Percentiles rank a stretch among this genome's conserved stretches.
Conservation (phyloP, 169 alveolate genomes). For the Cryptosporidium bovis region DNA sequence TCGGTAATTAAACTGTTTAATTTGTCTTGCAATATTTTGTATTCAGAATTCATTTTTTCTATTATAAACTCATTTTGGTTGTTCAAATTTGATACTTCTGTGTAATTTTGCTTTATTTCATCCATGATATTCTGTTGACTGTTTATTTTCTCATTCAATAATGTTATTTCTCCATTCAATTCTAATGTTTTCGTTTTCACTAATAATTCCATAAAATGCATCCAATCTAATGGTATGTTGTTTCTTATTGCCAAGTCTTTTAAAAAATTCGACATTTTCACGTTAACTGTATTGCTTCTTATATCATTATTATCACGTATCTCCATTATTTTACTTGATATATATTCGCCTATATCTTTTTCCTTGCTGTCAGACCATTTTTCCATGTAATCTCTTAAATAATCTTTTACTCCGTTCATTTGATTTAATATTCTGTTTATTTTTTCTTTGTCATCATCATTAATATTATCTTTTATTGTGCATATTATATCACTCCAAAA, state of each 20-base stretch:
- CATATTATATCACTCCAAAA: constrained; percentile 31
- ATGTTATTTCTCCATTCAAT: constrained; percentile 13
- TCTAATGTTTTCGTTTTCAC: constrained; percentile 21
- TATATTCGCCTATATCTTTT: constrained; percentile 37
- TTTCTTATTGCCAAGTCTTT: constrained; percentile 38
- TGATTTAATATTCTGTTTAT: constrained; percentile 6
- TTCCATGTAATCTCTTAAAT: constrained; percentile 22
- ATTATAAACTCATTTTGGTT: constrained; percentile 15
- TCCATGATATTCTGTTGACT: not conserved
- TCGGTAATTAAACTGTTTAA: not conserved
- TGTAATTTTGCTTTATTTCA: constrained; percentile 25
- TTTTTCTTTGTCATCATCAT: not conserved
- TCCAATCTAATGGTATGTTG: constrained; percentile 46
- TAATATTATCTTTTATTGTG: not conserved
- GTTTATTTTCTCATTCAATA: constrained; percentile 1
- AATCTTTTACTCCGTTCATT: constrained; percentile 28
- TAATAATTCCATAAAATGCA: constrained; percentile 34
- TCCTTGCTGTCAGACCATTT: not conserved
- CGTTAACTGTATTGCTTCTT: not conserved
- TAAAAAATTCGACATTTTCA: constrained; percentile 2
- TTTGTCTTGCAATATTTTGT: not conserved
- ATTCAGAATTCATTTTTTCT: constrained; percentile 4
- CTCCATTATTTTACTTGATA: constrained; percentile 55
- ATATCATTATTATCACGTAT: constrained; percentile 22
- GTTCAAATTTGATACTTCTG: not conserved